Evolutionary conservation across 768 basidiomycete genomes (phyloP).

Genomic region (Collybiopsis luxurians): DNA sequence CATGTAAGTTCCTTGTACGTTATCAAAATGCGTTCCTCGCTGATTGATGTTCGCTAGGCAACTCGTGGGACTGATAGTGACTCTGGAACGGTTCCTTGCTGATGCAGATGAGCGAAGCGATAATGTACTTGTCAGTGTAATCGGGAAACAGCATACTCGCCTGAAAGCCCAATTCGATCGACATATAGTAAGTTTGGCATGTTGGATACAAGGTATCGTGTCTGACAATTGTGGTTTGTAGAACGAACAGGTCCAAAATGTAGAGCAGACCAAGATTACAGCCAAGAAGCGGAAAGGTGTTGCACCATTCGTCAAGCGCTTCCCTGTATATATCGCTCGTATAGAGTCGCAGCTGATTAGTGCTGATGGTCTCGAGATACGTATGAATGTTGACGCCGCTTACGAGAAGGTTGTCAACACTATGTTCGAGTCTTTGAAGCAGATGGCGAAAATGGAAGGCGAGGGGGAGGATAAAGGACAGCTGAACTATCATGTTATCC

Average conservation of each 20-base stretch:
- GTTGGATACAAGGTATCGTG: background rate
- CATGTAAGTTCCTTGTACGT: constrained; percentile 45
- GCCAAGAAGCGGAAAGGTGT: constrained; percentile 93
- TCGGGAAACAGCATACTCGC: constrained; percentile 82
- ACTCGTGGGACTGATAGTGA: constrained; percentile 77
- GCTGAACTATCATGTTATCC: constrained; percentile 92
- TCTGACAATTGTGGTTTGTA: constrained; percentile 26
- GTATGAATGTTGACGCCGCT: constrained; percentile 70
- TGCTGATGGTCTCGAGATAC: constrained; percentile 73
- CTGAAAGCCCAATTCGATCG: constrained; percentile 76
- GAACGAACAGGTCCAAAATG: constrained; percentile 84
- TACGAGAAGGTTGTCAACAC: constrained; percentile 87
- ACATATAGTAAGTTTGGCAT: constrained; percentile 52
- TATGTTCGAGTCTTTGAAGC: constrained; percentile 92
- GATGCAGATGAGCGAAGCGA: constrained; percentile 83
- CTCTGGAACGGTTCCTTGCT: constrained; percentile 69
- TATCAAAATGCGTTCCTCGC: background rate
- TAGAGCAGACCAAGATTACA: constrained; percentile 88
- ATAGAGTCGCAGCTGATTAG: constrained; percentile 84
- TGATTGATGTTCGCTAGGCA: constrained; percentile 49
- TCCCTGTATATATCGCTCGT: constrained; percentile 82
- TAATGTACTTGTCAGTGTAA: constrained; percentile 68
- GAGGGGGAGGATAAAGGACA: constrained; percentile 96
- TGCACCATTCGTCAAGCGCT: constrained; percentile 88
- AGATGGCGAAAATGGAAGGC: constrained; percentile 94